These are phyloP conservation scores for Fusarium albosuccineum DNA, from an alignment of 2,329 filamentous ascomycete species.

Conservation along the genomic window DNA sequence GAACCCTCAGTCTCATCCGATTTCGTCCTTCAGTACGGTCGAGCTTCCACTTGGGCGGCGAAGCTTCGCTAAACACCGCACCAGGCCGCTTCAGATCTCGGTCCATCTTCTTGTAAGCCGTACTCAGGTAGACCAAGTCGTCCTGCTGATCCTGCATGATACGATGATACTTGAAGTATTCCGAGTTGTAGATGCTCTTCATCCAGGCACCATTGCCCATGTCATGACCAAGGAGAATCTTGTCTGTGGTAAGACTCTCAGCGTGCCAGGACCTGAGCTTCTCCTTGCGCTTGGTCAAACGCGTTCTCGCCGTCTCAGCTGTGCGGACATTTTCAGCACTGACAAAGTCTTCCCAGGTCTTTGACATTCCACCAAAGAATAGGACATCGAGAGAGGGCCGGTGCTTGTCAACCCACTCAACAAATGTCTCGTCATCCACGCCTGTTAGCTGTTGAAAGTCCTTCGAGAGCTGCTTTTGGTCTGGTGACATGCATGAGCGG, in stretches of 20 bases:
- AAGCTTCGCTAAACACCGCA: constrained; percentile 79
- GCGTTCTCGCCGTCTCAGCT: constrained; percentile 77
- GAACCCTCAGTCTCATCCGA: constrained; percentile 89
- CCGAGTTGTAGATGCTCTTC: constrained; percentile 93
- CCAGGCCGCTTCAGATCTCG: constrained; percentile 82
- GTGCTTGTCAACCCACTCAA: constrained; percentile 89
- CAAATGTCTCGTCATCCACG: constrained; percentile 88
- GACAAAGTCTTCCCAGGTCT: constrained; percentile 90
- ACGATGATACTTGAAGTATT: constrained; percentile 91
- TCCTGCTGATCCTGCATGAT: constrained; percentile 94
- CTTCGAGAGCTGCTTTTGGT: constrained; percentile 78
- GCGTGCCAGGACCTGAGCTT: constrained; percentile 83
- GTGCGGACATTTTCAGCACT: constrained; percentile 83
- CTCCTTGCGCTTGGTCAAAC: constrained; percentile 83
- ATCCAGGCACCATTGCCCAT: constrained; percentile 91
- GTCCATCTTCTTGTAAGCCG: constrained; percentile 83
- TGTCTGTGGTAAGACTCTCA: constrained; percentile 77
- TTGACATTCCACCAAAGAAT: constrained; percentile 85
- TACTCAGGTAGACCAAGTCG: constrained; percentile 81
- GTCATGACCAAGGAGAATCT: constrained; percentile 83
- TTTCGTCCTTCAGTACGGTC: constrained; percentile 97
- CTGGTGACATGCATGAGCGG: constrained; percentile 75
- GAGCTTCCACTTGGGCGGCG: constrained; percentile 84
- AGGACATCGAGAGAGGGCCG: constrained; percentile 81
- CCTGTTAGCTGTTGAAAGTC: constrained; percentile 89